phyloP scores from a whole-genome alignment of 78 protist genomes.

The Andalucia godoyi region DNA sequence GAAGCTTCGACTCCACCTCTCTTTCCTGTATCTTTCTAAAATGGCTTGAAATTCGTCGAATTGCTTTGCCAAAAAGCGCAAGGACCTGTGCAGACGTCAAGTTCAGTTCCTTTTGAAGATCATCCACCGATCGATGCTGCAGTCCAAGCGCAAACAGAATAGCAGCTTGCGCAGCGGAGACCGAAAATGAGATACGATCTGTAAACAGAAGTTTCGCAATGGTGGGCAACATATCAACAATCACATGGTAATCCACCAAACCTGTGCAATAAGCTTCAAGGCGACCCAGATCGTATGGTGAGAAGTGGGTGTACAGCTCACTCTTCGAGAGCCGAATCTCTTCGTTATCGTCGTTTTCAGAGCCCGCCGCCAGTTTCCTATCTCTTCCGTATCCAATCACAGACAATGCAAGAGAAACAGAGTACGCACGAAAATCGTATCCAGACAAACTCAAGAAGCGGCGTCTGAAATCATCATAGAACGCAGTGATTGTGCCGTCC shows the following conservation, averaged over 20 bases:
- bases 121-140: conserved; percentile 62
- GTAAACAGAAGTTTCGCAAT: conserved; percentile 53
- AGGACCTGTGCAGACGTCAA: conserved; percentile 7
- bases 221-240: conserved; percentile 79
- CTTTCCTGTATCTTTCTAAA: neutral
- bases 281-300: conserved; percentile 68
- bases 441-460: conserved; percentile 41
- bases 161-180: conserved; percentile 63
- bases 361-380: neutral
- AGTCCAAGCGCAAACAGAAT: conserved; percentile 75
- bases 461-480: conserved; percentile 17
- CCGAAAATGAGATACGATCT: conserved; percentile 4
- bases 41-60: neutral
- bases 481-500: neutral
- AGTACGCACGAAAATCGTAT: conserved; percentile 10
- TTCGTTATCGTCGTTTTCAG: neutral
- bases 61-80: conserved; percentile 34
- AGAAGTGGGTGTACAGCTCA: neutral
- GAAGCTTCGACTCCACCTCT: neutral
- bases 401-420: conserved; percentile 1
- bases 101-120: conserved; percentile 2
- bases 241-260: conserved; percentile 75
- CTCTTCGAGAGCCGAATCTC: neutral
- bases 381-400: neutral
- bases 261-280: conserved; percentile 50